Evolutionary conservation across 768 basidiomycete genomes (phyloP), one percentile per base, ranked within the genome.

Genomic region (Paxillus rubicundulus): DNA sequence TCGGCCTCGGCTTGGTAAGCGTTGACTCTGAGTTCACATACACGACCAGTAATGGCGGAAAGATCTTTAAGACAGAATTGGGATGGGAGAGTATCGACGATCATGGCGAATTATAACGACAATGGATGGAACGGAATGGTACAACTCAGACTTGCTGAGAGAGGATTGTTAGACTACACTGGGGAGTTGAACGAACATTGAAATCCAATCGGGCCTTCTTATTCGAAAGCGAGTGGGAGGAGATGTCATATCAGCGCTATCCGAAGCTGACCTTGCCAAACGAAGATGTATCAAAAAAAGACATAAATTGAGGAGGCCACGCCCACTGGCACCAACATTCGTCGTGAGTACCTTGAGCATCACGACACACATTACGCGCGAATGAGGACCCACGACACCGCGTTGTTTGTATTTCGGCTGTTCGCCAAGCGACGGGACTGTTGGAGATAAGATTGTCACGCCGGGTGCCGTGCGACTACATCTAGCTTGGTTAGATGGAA

Each of bases 11-110:
- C 64, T 60, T 72, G 65, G 51, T 63, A 56, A 18, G 62, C 33
- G 47, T 65, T 73, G 40, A 67, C 60, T 54, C 65, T 67, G 56
- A 73, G 61, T 49, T 74, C 70, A 54, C 62, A 74, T 55, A 68
- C 69, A 42, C 66, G 67, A 21, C 67, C 64, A 27, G 72, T 70
- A 27, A 74, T 70, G 33, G 70, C 67, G 18, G 61, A 61, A 27
- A 73, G 65, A 54, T 73, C 71, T 48, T 64, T 59, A 17, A 73
- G 67, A 47, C 62, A 62, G 59, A 73, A 74, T 32, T 72, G 68
- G 4, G 70, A 52, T 2, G 72, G 72, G 39, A 73, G 70, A 21
- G 68, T 44, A 46, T 66, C 58, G 46, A 61, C 60, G 48, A 55
- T 61, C 70, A 73, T 72, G 46, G 43, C 16, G 60, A 54, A 55